A percentile compares a stretch with the other conserved stretches of the same genome.
These are phyloP conservation scores for Dioszegia crocea DNA, from an alignment of 768 basidiomycete species.

Conservation along the genomic window DNA sequence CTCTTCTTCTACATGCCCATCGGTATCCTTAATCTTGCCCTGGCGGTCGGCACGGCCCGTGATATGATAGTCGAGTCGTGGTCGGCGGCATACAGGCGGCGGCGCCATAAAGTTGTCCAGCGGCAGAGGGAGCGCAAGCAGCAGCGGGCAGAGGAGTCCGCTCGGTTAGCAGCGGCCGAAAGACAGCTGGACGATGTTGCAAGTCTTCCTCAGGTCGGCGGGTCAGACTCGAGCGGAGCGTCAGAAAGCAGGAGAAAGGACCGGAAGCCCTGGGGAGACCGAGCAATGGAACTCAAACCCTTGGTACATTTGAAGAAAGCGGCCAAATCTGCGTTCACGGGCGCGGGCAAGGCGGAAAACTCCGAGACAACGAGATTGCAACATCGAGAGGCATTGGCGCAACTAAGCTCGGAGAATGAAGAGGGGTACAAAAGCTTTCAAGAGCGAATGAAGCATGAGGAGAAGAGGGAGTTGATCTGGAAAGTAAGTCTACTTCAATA, in stretches of 20 bases:
- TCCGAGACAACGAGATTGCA: slow-evolving; percentile 1
- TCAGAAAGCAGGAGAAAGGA: no score
- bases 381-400: slow-evolving; percentile 21
- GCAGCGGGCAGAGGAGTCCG: slow-evolving; percentile 22
- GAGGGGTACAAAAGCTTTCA: slow-evolving; percentile 36
- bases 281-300: no score
- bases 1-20: slow-evolving; percentile 28
- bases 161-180: slow-evolving; percentile 50
- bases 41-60: slow-evolving; percentile 63
- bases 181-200: no score
- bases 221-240: background rate
- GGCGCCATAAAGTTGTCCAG: slow-evolving; percentile 54
- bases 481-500: slow-evolving; percentile 53
- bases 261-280: no score
- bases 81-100: slow-evolving; percentile 58
- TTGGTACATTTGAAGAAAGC: no score
- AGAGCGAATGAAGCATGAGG: slow-evolving; percentile 42
- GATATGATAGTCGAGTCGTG: slow-evolving; percentile 72
- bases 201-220: background rate
- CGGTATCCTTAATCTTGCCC: slow-evolving; percentile 49
- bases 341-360: background rate
- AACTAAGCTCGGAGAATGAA: slow-evolving; percentile 24
- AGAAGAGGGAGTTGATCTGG: slow-evolving; percentile 57
- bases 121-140: slow-evolving; percentile 53
- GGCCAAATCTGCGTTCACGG: no score